Conservation (phyloP, 1,284 basidiomycete genomes). For the Porodaedalea pini region DNA sequence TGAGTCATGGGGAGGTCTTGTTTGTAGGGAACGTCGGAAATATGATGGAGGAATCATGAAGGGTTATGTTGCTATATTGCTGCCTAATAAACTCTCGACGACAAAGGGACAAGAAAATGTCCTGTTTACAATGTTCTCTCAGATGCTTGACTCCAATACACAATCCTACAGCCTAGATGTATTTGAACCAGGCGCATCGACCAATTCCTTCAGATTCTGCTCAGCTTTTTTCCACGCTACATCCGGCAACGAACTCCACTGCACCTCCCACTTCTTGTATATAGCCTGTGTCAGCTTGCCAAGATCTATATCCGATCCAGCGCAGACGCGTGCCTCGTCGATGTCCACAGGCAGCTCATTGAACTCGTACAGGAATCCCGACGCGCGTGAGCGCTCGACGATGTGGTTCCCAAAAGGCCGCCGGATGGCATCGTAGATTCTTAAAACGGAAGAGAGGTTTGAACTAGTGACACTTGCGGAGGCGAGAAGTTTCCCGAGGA, state of each 20-base stretch:
- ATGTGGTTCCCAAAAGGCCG: slow-evolving; percentile 22
- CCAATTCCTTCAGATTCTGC: not conserved
- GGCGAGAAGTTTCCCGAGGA: slow-evolving; percentile 33
- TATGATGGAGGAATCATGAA: too few species aligned
- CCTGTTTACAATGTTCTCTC: too few species aligned
- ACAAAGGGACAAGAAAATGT: too few species aligned
- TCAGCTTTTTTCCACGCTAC: slow-evolving; percentile 17
- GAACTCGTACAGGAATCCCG: slow-evolving; percentile 18
- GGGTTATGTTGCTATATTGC: too few species aligned
- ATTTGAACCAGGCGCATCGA: not conserved
- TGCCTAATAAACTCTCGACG: not conserved
- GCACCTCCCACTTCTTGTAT: slow-evolving; percentile 33
- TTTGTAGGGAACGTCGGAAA: too few species aligned
- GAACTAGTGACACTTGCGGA: slow-evolving; percentile 22
- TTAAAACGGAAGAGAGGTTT: slow-evolving; percentile 23
- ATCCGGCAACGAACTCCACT: slow-evolving; percentile 20
- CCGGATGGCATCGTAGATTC: slow-evolving; percentile 27
- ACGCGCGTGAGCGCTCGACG: slow-evolving; percentile 11
- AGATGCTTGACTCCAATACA: too few species aligned
- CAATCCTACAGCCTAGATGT: not conserved
- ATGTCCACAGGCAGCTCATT: slow-evolving; percentile 6
- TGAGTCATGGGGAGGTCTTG: too few species aligned
- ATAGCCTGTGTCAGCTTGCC: slow-evolving; percentile 29
- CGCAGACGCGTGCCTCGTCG: not conserved
- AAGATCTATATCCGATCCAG: slow-evolving; percentile 22